Base-by-base conservation (phyloP, 2,329 filamentous ascomycete species). In the Mollisiaceae sp. region DNA sequence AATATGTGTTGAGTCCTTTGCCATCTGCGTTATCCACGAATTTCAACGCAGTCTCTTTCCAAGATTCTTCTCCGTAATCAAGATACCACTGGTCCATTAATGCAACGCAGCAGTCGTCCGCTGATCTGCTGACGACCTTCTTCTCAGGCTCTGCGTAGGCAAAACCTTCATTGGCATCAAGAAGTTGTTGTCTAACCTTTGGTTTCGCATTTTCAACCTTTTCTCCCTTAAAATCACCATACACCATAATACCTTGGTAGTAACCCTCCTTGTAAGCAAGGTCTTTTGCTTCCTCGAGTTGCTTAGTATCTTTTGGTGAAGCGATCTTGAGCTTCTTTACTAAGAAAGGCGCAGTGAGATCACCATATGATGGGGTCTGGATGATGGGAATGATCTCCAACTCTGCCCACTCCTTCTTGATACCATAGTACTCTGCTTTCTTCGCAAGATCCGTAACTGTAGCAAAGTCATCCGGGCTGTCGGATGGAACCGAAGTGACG, bases 51-150 rank as follows among this genome's bases (percentile, higher is more conserved):
- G 86, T 83, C 68, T 91, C 81, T 75, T 91, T 91, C 95, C 95
- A 98, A 59, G 89, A 85, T 52, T 92, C 92, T 79, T 94, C 91
- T 68, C 95, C 95, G 75, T 99, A 99, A 80, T 97, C 94, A 73
- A 99, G 83, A 81, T 97, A 99, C 94, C 95, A 99, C 80, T 99
- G 95, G 73, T 97, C 94, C 75, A 98, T 89, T 71, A 94, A 89
- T 36, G 93, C 91, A 66, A 95, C 94, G 65, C 97, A 93, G 77
- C 95, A 98, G 72, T 96, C 92, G 75, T 98, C 94, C 35, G 90
- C 92, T 72, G 92, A 96, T 78, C 95, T 86, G 75, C 91, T 94
- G 67, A 96, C 88, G 70, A 98, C 95, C 78, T 91, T 87, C 73
- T 91, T 90, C 78, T 97, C 94, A 2, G 95, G 95, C 78, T 99